Evolutionary conservation across 768 basidiomycete genomes (phyloP).

Genomic region (Chiua virens): DNA sequence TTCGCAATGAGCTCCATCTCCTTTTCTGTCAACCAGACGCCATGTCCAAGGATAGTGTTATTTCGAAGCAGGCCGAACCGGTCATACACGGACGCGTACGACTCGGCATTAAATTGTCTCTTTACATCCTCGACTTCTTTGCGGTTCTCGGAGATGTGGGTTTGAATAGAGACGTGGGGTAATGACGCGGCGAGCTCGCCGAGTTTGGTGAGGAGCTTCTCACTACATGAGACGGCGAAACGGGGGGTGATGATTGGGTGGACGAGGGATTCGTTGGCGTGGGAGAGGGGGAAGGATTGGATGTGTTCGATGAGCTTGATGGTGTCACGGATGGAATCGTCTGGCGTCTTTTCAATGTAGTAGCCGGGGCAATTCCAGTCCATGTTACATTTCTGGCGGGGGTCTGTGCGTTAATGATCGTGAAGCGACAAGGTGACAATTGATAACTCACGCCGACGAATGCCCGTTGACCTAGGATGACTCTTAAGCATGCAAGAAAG

Average conservation of each 20-base stretch:
- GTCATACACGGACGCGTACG: slow-evolving; percentile 84
- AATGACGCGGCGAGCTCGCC: slow-evolving; percentile 56
- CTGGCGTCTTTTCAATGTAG: slow-evolving; percentile 63
- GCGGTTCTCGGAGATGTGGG: slow-evolving; percentile 85
- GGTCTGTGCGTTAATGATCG: too few relatives aligned
- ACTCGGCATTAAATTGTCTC: slow-evolving; percentile 60
- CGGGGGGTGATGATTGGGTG: slow-evolving; percentile 91
- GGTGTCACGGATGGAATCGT: slow-evolving; percentile 53
- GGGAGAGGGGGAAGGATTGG: slow-evolving; percentile 43
- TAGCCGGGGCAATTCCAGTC: slow-evolving; percentile 61
- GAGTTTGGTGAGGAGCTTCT: slow-evolving; percentile 57
- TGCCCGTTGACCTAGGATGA: slow-evolving; percentile 64
- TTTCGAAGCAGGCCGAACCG: slow-evolving; percentile 60
- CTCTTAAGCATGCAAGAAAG: background rate
- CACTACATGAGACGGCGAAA: slow-evolving; percentile 86
- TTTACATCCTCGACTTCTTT: slow-evolving; percentile 65
- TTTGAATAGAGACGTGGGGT: slow-evolving; percentile 73
- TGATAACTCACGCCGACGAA: slow-evolving; percentile 68
- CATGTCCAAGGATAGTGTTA: slow-evolving; percentile 87
- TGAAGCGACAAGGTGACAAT: too few relatives aligned
- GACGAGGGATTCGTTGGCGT: slow-evolving; percentile 54
- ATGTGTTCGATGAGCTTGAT: slow-evolving; percentile 66
- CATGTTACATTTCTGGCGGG: slow-evolving; percentile 30
- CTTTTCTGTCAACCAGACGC: slow-evolving; percentile 67
- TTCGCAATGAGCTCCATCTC: slow-evolving; percentile 71